These are phyloP conservation scores for Diaporthe aspalathi DNA, from an alignment of 2,329 filamentous ascomycete genomes.

Conservation along the genomic window DNA sequence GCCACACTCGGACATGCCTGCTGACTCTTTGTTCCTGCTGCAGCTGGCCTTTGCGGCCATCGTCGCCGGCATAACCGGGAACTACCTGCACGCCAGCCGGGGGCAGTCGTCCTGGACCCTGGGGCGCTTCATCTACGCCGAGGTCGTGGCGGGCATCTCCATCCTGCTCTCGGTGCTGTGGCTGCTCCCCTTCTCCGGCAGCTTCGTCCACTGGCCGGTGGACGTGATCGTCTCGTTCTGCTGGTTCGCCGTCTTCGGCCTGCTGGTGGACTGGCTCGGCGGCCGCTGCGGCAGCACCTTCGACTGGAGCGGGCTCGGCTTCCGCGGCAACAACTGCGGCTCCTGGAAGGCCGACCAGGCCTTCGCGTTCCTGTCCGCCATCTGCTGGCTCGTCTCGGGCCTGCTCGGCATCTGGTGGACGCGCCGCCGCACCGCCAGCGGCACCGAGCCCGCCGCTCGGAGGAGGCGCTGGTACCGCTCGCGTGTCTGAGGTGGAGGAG, in stretches of 20 bases:
- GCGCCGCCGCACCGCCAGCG: conserved; percentile 53
- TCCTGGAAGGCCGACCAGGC: conserved; percentile 78
- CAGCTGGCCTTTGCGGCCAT: conserved; percentile 78
- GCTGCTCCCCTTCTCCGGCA: conserved; percentile 76
- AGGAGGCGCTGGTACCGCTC: conserved; percentile 57
- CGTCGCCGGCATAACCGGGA: conserved; percentile 75
- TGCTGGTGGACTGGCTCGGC: conserved; percentile 67
- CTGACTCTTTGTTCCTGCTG: not conserved
- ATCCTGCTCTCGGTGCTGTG: conserved; percentile 78
- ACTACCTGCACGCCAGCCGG: conserved; percentile 65
- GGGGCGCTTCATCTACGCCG: conserved; percentile 79
- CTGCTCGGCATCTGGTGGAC: conserved; percentile 68
- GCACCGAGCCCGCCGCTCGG: conserved; percentile 43
- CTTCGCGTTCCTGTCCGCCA: conserved; percentile 77
- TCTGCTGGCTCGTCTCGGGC: conserved; percentile 76
- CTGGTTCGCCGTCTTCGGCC: conserved; percentile 78
- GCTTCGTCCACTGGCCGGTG: conserved; percentile 77
- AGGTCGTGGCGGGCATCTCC: conserved; percentile 75
- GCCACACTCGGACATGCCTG: not conserved
- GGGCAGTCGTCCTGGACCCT: conserved; percentile 63
- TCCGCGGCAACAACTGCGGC: conserved; percentile 66
- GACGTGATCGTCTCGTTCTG: conserved; percentile 76
- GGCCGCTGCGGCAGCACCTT: conserved; percentile 67
- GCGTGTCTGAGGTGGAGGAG: conserved; percentile 50
- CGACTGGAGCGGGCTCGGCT: conserved; percentile 67